Evolutionary conservation across 352 stramenopile species (phyloP), one percentile per base, ranked within the genome.

Genomic region (Phytophthora melonis): DNA sequence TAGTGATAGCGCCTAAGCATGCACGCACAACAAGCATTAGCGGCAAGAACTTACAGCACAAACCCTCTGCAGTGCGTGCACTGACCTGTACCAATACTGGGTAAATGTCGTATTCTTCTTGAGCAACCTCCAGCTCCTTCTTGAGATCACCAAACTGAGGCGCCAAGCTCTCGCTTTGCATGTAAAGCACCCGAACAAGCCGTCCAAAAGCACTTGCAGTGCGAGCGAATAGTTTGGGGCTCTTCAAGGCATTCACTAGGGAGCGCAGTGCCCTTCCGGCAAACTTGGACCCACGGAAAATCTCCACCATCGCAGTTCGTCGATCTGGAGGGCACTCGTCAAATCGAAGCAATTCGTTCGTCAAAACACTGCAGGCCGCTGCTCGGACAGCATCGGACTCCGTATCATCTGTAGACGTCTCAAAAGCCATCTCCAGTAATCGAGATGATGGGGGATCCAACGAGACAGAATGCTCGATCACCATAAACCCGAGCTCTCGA

Each of bases 351-450:
- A 90, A 54, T 21, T 79, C 68, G 23, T 71, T 72, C 21, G 59
- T 69, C 32, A 87, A 63, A 30, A 74, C 56, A 21, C 52, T 45
- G 50, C 81, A 83, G 18, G 83, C 83, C 55, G 81, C 72, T 21
- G 77, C 76, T 18, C 87, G 83, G 13, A 92, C 87, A 19, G 72
- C 72, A 66, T 93, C 87, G 32, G 78, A 76, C 32, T 93, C 87
- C 3, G 74, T 77, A 5, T 72, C 68, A 58, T 93, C 85, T 36
- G 66, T 68, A 19, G 81, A 83, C 13, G 80, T 88, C 63, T 87
- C 79, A 9, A 85, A 62, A 10, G 81, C 77, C 54, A 91, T 80
- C 53, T 90, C 73, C 14, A 92, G 59, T 41, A 84, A 66, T 30
- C 63, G 63, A 55, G 49, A 62, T 14, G 72, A 68, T 9, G 66